Conservation (phyloP, 2,329 filamentous ascomycete genomes). For the Penicillium verrucosum region DNA sequence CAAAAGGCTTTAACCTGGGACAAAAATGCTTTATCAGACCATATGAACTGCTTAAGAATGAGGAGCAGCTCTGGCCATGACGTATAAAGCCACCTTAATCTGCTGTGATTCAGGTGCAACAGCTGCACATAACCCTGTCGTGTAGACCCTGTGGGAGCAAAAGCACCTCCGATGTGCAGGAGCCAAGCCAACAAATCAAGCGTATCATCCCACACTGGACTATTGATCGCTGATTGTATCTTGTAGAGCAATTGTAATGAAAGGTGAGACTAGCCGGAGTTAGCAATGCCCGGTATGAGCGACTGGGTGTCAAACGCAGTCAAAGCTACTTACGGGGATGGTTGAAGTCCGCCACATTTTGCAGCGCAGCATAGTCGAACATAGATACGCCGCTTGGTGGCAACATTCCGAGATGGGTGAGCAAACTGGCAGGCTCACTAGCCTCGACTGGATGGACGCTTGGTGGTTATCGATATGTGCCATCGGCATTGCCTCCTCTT, state of each 20-base stretch:
- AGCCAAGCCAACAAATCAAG: neutral
- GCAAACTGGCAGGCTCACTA: neutral
- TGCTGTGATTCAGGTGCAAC: neutral
- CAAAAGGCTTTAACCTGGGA: neutral
- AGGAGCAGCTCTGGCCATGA: neutral
- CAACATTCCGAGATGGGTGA: neutral
- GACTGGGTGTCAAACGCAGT: too few relatives aligned
- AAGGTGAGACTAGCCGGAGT: neutral
- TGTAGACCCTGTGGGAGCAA: neutral
- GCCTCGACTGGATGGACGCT: neutral
- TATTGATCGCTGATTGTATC: neutral
- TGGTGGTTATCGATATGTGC: neutral
- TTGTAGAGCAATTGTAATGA: neutral
- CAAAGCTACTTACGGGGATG: neutral
- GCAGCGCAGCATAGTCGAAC: neutral
- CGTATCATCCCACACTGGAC: neutral
- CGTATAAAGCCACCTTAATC: neutral
- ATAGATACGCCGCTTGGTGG: neutral
- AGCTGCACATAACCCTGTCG: neutral
- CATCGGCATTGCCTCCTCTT: neutral
- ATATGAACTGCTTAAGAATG: neutral
- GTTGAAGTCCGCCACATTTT: neutral
- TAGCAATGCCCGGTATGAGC: neutral
- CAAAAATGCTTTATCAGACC: neutral
- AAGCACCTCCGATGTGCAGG: neutral